phyloP scores from a whole-genome alignment of 169 alveolate genomes.

The Plasmodium vivax region DNA sequence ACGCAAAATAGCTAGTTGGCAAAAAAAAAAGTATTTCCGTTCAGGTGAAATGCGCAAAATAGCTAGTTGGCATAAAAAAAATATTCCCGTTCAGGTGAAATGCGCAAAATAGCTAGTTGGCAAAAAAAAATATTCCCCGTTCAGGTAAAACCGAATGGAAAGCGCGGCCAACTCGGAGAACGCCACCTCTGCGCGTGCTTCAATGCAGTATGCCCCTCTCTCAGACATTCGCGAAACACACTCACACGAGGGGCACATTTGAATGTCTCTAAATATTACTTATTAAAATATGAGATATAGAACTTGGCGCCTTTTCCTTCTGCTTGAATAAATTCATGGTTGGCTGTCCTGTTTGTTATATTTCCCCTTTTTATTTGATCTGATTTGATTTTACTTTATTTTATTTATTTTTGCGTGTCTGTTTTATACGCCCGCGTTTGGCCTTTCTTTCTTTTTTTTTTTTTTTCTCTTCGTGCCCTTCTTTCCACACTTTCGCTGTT shows the following conservation, averaged over 20 bases:
- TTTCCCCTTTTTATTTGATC: neutral
- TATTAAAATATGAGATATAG: constrained; percentile 67
- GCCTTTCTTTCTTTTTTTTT: neutral
- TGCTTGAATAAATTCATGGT: constrained; percentile 70
- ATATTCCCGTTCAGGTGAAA: neutral
- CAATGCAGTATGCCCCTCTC: neutral
- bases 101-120: neutral
- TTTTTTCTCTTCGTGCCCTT: neutral
- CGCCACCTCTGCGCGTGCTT: neutral
- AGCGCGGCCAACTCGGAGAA: neutral
- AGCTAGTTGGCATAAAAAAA: neutral
- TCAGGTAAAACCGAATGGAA: neutral
- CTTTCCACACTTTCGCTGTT: neutral
- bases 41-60: neutral
- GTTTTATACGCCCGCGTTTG: neutral
- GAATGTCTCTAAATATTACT: constrained; percentile 29
- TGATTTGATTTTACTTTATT: neutral
- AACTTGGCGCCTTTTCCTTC: constrained; percentile 17
- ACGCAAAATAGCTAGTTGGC: neutral
- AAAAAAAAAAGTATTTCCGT: neutral
- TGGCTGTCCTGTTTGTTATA: neutral
- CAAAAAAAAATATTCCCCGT: neutral
- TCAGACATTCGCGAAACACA: neutral
- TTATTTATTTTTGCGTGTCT: neutral
- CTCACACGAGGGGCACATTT: neutral